Conservation (phyloP, 1,284 basidiomycete species). For the Trametes sp. region DNA sequence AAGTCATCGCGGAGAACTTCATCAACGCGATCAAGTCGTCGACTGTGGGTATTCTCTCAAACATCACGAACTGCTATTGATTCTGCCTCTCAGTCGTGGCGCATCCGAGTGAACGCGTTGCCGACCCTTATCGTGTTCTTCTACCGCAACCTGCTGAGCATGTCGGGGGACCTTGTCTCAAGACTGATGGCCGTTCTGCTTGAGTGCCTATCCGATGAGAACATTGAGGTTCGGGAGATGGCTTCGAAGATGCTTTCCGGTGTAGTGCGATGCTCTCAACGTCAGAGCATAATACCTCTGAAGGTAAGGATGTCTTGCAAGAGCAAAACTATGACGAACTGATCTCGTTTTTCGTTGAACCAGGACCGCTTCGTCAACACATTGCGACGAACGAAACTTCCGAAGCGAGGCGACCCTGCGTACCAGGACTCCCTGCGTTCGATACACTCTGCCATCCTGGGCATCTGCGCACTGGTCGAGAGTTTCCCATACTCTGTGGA, state of each 20-base stretch:
- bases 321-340: constrained; percentile 13
- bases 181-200: constrained; percentile 84
- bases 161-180: constrained; percentile 70
- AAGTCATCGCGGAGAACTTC: constrained; percentile 65
- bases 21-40: constrained; percentile 74
- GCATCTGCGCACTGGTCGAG: constrained; percentile 85
- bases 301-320: constrained; percentile 59
- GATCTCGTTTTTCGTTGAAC: not conserved
- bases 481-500: constrained; percentile 83
- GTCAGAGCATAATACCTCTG: constrained; percentile 86
- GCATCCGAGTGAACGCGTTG: constrained; percentile 77
- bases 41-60: constrained; percentile 50
- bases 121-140: constrained; percentile 85
- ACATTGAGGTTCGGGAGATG: constrained; percentile 94
- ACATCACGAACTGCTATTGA: constrained; percentile 14
- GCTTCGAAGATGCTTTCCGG: constrained; percentile 91
- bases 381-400: constrained; percentile 71
- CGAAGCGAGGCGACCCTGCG: constrained; percentile 71
- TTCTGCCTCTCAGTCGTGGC: constrained; percentile 66
- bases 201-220: constrained; percentile 87
- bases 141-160: constrained; percentile 84
- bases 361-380: constrained; percentile 83
- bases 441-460: constrained; percentile 91
- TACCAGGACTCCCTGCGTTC: constrained; percentile 81
- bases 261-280: constrained; percentile 92